Evolutionary conservation across 2,329 filamentous ascomycete species (phyloP).

Genomic region (Scytalidium sp.): DNA sequence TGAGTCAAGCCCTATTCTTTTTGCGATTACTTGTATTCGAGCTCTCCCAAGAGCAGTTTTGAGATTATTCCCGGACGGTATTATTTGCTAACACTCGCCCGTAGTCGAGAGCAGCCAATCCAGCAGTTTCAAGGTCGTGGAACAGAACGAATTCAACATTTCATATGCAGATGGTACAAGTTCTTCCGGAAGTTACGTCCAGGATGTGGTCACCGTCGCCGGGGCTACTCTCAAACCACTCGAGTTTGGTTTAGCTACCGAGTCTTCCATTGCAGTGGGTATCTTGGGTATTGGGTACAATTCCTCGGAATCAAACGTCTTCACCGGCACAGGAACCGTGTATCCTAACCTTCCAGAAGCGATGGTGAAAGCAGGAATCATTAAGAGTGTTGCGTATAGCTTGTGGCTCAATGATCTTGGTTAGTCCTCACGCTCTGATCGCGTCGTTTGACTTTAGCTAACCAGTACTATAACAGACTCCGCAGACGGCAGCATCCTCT

Average conservation of each 20-base stretch:
- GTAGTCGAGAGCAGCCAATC: conserved; percentile 46
- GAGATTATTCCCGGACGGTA: conserved; percentile 1
- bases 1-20: conserved; percentile 35
- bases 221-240: conserved; percentile 42
- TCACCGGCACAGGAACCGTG: conserved; percentile 31
- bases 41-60: no score
- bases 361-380: conserved; percentile 34
- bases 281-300: conserved; percentile 54
- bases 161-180: conserved; percentile 53
- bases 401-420: conserved; percentile 21
- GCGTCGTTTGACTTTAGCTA: background rate
- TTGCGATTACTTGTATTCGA: no score
- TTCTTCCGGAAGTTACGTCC: conserved; percentile 51
- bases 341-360: conserved; percentile 12
- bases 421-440: background rate
- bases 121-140: conserved; percentile 41
- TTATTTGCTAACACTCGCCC: background rate
- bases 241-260: conserved; percentile 48
- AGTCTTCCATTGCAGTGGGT: conserved; percentile 46
- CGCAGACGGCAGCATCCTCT: conserved; percentile 24
- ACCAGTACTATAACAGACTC: background rate
- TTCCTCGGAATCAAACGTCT: conserved; percentile 36
- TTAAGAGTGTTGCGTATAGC: conserved; percentile 33
- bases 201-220: conserved; percentile 48
- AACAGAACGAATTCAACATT: conserved; percentile 46